These are phyloP conservation scores for Magnolia kwangsiensis DNA, from an alignment of 164 flowering plant genomes.

Conservation along the genomic window DNA sequence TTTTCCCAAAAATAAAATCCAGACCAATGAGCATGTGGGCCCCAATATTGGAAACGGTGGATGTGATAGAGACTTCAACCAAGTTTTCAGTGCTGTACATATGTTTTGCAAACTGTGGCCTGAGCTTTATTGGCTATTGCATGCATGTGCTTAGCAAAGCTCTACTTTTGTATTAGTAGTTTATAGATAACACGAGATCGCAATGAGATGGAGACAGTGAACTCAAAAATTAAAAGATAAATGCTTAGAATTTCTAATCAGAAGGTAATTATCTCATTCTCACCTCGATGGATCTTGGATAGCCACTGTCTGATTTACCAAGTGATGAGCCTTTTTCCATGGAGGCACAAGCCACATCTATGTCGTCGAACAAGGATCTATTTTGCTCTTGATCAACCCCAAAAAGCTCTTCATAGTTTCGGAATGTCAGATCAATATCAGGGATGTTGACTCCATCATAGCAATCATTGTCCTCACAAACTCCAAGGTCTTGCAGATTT, in stretches of 20 bases:
- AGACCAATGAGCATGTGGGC: too few species aligned
- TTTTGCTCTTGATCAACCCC: slow-evolving; percentile 45
- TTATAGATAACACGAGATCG: too few species aligned
- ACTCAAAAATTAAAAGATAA: background rate
- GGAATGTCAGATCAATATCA: slow-evolving; percentile 70
- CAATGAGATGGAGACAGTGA: too few species aligned
- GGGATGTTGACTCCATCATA: slow-evolving; percentile 61
- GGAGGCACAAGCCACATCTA: slow-evolving; percentile 24
- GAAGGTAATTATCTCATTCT: slow-evolving; percentile 2
- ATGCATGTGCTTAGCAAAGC: too few species aligned
- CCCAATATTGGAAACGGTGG: too few species aligned
- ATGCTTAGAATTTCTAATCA: background rate
- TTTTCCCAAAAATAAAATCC: too few species aligned
- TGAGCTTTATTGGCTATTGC: too few species aligned
- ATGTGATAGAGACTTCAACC: too few species aligned
- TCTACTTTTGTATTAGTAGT: too few species aligned
- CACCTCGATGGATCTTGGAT: slow-evolving; percentile 35
- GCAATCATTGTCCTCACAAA: slow-evolving; percentile 50
- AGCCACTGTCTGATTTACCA: slow-evolving; percentile 25
- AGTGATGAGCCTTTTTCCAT: slow-evolving; percentile 28
- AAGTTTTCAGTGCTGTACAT: too few species aligned
- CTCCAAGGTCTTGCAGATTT: slow-evolving; percentile 76
- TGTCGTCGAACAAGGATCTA: slow-evolving; percentile 27
- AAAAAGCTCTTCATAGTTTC: slow-evolving; percentile 65
- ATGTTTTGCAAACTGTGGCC: too few species aligned